Evolutionary conservation across 257 asterid genomes (phyloP).

Genomic region (Jaltomata sinuosa): DNA sequence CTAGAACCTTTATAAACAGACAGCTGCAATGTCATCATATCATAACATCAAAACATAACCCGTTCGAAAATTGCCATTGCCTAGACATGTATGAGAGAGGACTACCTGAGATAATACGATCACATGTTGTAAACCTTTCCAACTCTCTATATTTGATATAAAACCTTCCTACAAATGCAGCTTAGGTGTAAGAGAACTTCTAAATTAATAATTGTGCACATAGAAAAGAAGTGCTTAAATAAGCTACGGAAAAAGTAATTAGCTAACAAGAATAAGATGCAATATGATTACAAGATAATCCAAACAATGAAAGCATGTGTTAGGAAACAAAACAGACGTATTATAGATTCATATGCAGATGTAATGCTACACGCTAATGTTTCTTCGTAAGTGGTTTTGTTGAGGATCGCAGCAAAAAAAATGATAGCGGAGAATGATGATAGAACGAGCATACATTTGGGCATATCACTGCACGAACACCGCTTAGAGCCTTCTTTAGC

Average conservation of each 20-base stretch:
- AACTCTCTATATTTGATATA: constrained; percentile 44
- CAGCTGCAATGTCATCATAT: constrained; percentile 73
- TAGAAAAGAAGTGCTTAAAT: not conserved
- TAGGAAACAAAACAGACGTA: not conserved
- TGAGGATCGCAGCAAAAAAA: not conserved
- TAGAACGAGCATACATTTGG: constrained; percentile 43
- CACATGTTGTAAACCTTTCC: constrained; percentile 82
- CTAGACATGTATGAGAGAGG: constrained; percentile 6
- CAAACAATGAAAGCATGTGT: not conserved
- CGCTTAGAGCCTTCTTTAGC: constrained; percentile 69
- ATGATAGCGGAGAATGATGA: not conserved
- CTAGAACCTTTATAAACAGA: constrained; percentile 64
- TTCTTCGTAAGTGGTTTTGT: not conserved
- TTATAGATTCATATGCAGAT: not conserved
- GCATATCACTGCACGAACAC: constrained; percentile 75
- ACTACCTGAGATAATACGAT: constrained; percentile 82
- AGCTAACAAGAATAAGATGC: not conserved
- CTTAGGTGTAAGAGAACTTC: not conserved
- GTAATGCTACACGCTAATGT: not conserved
- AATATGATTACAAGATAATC: not conserved
- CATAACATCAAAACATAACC: constrained; percentile 22
- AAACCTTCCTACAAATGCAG: constrained; percentile 55
- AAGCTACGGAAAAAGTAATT: not conserved
- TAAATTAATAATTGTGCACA: not conserved
- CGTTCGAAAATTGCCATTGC: not conserved